Evolutionary conservation across 441 rosid genomes (phyloP), one percentile per base, ranked within the genome.

Genomic region (Dalechampia spathulata): DNA sequence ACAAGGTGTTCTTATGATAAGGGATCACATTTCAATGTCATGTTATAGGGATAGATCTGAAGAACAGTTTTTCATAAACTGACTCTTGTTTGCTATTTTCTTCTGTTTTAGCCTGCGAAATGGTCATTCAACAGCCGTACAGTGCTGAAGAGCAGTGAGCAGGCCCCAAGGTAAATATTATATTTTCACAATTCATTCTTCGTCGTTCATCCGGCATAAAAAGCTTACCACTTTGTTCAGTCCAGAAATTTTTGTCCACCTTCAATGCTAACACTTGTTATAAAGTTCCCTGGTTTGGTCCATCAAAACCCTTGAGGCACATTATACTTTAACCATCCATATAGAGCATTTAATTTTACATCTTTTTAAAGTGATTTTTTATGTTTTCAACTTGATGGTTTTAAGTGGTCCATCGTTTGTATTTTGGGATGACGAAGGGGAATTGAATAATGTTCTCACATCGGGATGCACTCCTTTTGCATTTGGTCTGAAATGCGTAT

Each of bases 41-140:
- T 4, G 34, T 30, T 30, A 30, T 30, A n/a, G n/a, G n/a, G n/a
- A n/a, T n/a, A 30, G 34, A 30, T 3, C 34, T 30, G 34, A 30
- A 30, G 34, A 30, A 30, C 8, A 30, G 8, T 30, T 30, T 30
- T 3, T n/a, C 8, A 14, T 36, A 32, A 58, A 40, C 63, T 50
- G 53, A 55, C 54, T 72, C 58, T 58, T 28, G 66, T 57, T 45
- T 46, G 34, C 26, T 50, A 48, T 68, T 57, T 64, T 55, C 22
- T 63, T 39, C 39, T 64, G 26, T 70, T 70, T 57, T 87, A 92
- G 96, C 95, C 92, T 65, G 54, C 78, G 50, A 89, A 85, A 72
- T 92, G 97, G 99, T 72, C 87, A 28, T 89, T 92, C 77, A 86
- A 75, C 73, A 86, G 95, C 5, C 78, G 79, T 70, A 79, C 95